phyloP scores from a whole-genome alignment of 768 basidiomycete genomes.

The Serendipita sp. region DNA sequence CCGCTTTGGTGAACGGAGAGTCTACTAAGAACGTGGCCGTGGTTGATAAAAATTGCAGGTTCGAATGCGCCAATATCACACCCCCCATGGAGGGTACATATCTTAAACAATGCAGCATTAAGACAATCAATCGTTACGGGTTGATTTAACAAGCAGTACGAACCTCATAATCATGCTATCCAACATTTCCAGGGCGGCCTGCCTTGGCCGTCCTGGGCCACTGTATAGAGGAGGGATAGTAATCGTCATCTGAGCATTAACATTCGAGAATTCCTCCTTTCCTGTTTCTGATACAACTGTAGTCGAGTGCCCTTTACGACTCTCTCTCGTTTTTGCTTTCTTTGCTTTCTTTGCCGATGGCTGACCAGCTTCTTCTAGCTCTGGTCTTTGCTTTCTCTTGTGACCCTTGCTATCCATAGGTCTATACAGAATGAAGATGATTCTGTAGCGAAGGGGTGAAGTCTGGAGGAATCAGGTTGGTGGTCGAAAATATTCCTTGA shows the following conservation, averaged over 20 bases:
- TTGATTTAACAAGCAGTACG: conserved; percentile 14
- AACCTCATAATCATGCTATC: conserved; percentile 95
- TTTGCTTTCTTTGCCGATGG: conserved; percentile 12
- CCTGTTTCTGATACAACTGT: background rate
- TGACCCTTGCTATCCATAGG: conserved; percentile 11
- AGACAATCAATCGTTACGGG: background rate
- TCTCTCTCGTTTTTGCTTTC: conserved; percentile 21
- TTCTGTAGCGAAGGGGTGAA: background rate
- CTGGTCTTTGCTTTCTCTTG: conserved; percentile 8
- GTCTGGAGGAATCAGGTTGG: background rate
- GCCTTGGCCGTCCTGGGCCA: conserved; percentile 20
- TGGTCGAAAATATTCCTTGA: too few relatives aligned
- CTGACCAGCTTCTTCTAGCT: conserved; percentile 12
- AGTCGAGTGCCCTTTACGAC: conserved; percentile 12
- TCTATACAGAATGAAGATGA: background rate
- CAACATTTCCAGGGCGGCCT: conserved; percentile 73
- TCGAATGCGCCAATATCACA: conserved; percentile 75
- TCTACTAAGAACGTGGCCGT: conserved; percentile 59
- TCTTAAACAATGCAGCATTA: conserved; percentile 25
- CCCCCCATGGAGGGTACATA: conserved; percentile 78
- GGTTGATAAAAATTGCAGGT: conserved; percentile 45
- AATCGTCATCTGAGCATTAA: conserved; percentile 49
- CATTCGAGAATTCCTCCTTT: conserved; percentile 37
- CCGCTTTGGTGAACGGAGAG: conserved; percentile 68
- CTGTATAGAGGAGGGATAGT: conserved; percentile 69